These are phyloP conservation scores for Pythium dissimile DNA, from an alignment of 352 stramenopile genomes.

Conservation along the genomic window DNA sequence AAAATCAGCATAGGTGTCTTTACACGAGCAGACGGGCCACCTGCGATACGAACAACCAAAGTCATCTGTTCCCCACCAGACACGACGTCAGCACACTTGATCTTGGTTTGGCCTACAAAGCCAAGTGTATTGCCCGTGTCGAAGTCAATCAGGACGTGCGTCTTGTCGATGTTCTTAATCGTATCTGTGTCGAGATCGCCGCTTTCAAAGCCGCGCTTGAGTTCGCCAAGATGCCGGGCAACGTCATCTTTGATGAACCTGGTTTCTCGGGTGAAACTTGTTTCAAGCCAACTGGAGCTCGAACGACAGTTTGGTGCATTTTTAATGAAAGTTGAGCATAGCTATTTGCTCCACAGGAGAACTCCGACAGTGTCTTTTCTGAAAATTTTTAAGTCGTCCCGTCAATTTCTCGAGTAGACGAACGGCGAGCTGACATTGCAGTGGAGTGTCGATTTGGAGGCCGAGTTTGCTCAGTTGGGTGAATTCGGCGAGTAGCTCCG, in stretches of 20 bases:
- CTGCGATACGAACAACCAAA: constrained; percentile 27
- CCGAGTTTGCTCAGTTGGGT: neutral
- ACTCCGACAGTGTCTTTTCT: neutral
- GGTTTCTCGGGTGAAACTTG: constrained; percentile 2
- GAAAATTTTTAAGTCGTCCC: neutral
- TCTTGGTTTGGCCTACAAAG: constrained; percentile 12
- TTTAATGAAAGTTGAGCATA: constrained; percentile 16
- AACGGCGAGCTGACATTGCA: neutral
- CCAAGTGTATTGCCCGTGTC: constrained; percentile 19
- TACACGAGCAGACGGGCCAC: constrained; percentile 9
- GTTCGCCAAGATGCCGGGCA: constrained; percentile 17
- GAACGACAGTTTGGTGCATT: constrained; percentile 10
- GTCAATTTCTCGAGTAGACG: neutral
- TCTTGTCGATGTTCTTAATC: constrained; percentile 31
- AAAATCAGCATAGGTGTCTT: constrained; percentile 34
- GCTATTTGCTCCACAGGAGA: neutral
- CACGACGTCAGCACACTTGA: constrained; percentile 30
- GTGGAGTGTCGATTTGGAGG: neutral
- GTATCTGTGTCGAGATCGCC: constrained; percentile 19
- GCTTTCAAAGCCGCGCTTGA: constrained; percentile 18
- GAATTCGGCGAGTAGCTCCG: neutral
- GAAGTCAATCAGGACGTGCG: constrained; percentile 25
- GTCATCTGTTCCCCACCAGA: constrained; percentile 27
- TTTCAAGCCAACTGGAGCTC: constrained; percentile 11
- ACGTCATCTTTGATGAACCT: constrained; percentile 8